These are phyloP conservation scores for Pelargonium australe DNA, from an alignment of 441 rosid species.

Conservation along the genomic window DNA sequence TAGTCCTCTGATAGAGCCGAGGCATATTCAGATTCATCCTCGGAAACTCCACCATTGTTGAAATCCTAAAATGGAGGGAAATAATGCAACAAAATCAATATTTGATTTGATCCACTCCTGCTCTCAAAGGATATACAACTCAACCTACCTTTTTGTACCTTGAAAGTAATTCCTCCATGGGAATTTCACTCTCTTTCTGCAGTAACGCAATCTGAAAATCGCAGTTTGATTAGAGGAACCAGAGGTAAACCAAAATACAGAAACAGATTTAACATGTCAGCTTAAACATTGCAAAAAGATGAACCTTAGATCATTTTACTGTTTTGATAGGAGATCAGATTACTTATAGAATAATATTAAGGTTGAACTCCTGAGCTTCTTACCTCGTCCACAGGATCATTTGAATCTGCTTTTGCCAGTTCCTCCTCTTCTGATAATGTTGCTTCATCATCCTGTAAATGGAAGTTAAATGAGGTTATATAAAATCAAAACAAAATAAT, in stretches of 20 bases:
- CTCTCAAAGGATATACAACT: constrained; percentile 24
- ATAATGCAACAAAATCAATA: constrained; percentile 24
- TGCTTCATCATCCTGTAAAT: constrained; percentile 86
- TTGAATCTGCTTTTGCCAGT: constrained; percentile 66
- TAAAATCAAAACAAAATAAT: constrained; percentile 11
- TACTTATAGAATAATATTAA: constrained; percentile 13
- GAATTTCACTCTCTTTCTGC: constrained; percentile 86
- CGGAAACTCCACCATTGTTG: constrained; percentile 49
- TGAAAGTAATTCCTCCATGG: constrained; percentile 84
- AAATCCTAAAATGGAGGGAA: constrained; percentile 49
- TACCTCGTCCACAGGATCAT: constrained; percentile 74
- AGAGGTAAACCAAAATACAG: constrained; percentile 12
- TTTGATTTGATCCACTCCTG: constrained; percentile 8
- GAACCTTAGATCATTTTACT: constrained; percentile 14
- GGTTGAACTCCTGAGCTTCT: constrained; percentile 17
- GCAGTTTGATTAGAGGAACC: constrained; percentile 18
- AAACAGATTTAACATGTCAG: constrained; percentile 6
- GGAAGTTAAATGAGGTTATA: constrained; percentile 12
- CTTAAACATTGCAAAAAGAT: neutral
- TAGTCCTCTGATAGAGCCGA: constrained; percentile 54
- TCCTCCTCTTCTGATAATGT: constrained; percentile 87
- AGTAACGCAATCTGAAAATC: constrained; percentile 68
- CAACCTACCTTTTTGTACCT: constrained; percentile 93
- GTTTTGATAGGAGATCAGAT: constrained; percentile 14
- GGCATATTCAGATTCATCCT: constrained; percentile 62